Evolutionary conservation across 2,329 filamentous ascomycete species (phyloP).

Genomic region (Botrytis porri): DNA sequence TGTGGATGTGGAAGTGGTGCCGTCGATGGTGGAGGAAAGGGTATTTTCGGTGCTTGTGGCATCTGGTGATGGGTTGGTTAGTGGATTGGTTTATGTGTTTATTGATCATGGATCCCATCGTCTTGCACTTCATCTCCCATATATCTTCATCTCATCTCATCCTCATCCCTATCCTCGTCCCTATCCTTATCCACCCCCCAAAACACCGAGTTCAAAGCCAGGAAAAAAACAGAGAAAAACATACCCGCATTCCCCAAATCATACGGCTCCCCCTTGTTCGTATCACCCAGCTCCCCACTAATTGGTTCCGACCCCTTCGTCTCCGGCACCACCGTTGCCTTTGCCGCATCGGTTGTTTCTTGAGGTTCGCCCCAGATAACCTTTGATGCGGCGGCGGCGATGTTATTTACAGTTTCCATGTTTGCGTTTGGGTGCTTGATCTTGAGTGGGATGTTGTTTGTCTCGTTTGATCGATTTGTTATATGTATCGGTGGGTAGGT

Average conservation of each 20-base stretch:
- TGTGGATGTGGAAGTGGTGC: neutral
- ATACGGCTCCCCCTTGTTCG: conserved; percentile 67
- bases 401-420: conserved; percentile 65
- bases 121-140: neutral
- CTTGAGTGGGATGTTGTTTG: fast-evolving
- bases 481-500: neutral
- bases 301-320: conserved; percentile 59
- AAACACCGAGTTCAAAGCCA: too few species aligned
- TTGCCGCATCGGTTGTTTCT: conserved; percentile 21
- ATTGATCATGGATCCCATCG: fast-evolving
- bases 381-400: conserved; percentile 45
- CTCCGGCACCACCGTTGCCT: neutral
- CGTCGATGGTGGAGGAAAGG: neutral
- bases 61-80: neutral
- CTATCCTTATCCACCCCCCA: too few species aligned
- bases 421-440: conserved; percentile 3
- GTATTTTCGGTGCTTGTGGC: neutral
- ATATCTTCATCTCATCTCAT: neutral
- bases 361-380: conserved; percentile 43
- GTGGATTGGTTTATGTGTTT: too few species aligned
- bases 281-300: conserved; percentile 66
- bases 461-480: neutral
- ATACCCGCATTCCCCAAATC: conserved; percentile 67
- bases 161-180: neutral
- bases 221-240: neutral